Base-by-base conservation (phyloP, 306 rosid species). In the Dalbergia oliveri region DNA sequence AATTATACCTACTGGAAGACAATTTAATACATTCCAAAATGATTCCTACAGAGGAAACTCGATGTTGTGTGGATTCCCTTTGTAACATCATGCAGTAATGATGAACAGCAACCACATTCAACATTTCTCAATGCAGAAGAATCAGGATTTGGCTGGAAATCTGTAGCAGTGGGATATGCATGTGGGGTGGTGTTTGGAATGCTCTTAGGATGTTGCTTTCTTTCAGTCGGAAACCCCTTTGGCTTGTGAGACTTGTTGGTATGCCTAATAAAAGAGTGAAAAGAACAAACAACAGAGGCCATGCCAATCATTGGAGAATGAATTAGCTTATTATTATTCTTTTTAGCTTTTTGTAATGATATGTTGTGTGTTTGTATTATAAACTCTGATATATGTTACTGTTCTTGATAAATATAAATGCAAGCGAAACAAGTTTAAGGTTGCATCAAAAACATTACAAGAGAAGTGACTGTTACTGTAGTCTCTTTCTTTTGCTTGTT, bases 21-120 rank as follows among this genome's bases (percentile, higher is more conserved):
- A 86, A 5, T 88, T 88, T 13, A 5, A 69, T 5, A 88, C 88
- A 53, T 88, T 86, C 69, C 44, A 3, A 2, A 79, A 45, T 1
- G 60, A 49, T 9, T 88, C 88, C 0, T 88, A 74, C 5, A 8
- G 0, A 0, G 86, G 83, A 33, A 88, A 88, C 26, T 6, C 2
- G 0, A 72, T 33, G 33, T 60, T 88, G 0, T 84, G 83, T 44
- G 88, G 85, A 31, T 5, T n/a, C 0, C 91, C 88, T 0, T n/a
- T 84, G 43, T 43, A 15, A 65, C 39, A n/a, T 41, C 70, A 12
- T 82, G 83, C 72, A 26, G 16, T 0, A 15, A 8, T 8, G 49
- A 37, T 15, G 26, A 34, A 34, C 12, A 12, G n/a, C 26, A 34
- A 3, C 8, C 12, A 9, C 15, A 23, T 19, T 34, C 57, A 15